Base-by-base conservation (phyloP, 2,329 filamentous ascomycete genomes). In the Torrubiellomyces zombiae region DNA sequence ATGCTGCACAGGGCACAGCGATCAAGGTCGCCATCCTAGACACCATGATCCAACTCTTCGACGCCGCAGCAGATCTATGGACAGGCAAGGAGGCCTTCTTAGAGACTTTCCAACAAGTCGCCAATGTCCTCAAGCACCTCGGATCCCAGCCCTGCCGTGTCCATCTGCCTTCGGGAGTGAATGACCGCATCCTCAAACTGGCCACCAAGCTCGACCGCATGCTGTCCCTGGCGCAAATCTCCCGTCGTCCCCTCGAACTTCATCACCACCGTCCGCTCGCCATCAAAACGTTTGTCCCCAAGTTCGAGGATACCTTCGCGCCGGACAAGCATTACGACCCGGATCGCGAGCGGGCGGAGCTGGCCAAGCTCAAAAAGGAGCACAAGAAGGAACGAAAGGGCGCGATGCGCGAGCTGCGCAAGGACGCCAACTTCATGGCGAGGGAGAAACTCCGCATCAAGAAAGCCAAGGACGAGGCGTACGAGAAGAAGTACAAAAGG, bases 251-350 rank as follows among this genome's bases (percentile, higher is more conserved):
- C 2, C 69, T 95, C 16, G 68, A 82, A 40, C 69, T 98, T 3
- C 89, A 98, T 55, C 67, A 89, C 52, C 89, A 98, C 60, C 67
- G 67, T 1, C 82, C 85, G 0, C 65, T 92, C 3, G 75, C 89
- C 13, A 92, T 95, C 58, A 85, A 86, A 50, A 74, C 72, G 6
- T 75, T 69, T 30, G 72, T 94, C 23, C 89, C 89, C 51, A 93
- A 92, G 51, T 98, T 95, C 56, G 89, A 95, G 56, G 86, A 94
- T 47, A 66, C 69, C 29, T 98, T 83, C 66, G 89, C 92, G 50
- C 89, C 89, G 3, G 72, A 79, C 57, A 86, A 83, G 56, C 89
- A 95, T 64, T 95, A 98, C 67, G 91, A 98, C 46, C 83, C 83
- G 1, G 79, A 98, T 53, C 75, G 75, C 38, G 83, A 93, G 52